Conservation (phyloP, 2,329 filamentous ascomycete species). For the Claviceps quebecensis region DNA sequence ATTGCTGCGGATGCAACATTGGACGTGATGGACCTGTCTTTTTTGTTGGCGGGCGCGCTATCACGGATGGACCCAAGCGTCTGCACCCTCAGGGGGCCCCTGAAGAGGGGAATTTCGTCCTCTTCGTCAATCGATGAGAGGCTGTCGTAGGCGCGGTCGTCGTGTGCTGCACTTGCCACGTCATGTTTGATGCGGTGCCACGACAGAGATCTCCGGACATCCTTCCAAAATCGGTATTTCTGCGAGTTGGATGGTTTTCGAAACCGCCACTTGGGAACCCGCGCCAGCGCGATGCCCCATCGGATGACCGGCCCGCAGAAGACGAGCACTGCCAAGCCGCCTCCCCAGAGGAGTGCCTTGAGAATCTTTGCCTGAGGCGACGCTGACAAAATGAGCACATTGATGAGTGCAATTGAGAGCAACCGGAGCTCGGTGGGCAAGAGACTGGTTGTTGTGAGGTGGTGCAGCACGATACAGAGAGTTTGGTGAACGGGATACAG, state of each 20-base stretch:
- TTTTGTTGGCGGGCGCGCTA: neutral
- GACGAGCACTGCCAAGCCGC: constrained; percentile 64
- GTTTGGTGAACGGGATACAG: constrained; percentile 77
- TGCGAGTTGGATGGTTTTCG: constrained; percentile 34
- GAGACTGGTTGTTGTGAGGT: constrained; percentile 78
- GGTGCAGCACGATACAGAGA: constrained; percentile 57
- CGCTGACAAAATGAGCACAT: constrained; percentile 60
- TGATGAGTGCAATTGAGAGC: constrained; percentile 68
- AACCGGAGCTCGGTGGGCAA: constrained; percentile 78
- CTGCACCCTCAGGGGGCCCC: constrained; percentile 14
- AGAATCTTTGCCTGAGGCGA: constrained; percentile 78
- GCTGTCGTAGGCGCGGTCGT: constrained; percentile 19
- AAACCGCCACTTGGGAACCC: constrained; percentile 87
- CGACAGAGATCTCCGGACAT: constrained; percentile 25
- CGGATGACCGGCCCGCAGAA: constrained; percentile 59
- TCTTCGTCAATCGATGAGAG: constrained; percentile 19
- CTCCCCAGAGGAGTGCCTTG: constrained; percentile 71
- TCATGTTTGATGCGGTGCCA: constrained; percentile 33
- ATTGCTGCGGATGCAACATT: neutral
- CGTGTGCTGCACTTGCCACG: constrained; percentile 17
- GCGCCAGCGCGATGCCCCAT: constrained; percentile 74
- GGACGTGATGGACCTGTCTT: neutral
- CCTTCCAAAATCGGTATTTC: constrained; percentile 24
- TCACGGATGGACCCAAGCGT: constrained; percentile 15
- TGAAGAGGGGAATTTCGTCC: constrained; percentile 10